Base-by-base conservation (phyloP, 2,329 filamentous ascomycete species). In the Calonectria hawksworthii region DNA sequence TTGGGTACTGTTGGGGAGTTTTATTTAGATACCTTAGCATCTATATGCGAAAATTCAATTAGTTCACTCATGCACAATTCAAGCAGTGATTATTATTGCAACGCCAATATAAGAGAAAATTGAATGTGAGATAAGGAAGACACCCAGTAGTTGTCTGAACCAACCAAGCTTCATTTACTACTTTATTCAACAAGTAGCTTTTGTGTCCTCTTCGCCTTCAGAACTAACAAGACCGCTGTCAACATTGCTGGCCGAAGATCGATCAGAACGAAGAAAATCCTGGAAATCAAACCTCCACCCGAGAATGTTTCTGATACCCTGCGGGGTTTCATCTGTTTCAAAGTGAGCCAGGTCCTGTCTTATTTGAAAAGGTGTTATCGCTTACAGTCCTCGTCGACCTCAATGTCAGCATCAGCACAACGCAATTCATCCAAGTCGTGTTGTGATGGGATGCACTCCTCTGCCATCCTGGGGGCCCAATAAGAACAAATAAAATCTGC, bases 11-110 rank as follows among this genome's bases (percentile, higher is more conserved):
- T 47, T 1, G 50, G 28, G 26, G 51, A 56, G 26, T 32, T 30
- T 61, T 59, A 23, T 65, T 73, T 65, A 63, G 61, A 69, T 73
- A 73, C 65, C 70, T 64, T 63, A 54, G 34, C 70, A 68, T 56
- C 10, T 14, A 54, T 54, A 28, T 52, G 21, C 50, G 21, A 54
- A 63, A 73, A 64, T 68, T 47, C 30, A 68, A 64, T 6, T 32
- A 23, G 23, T 68, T 56, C 32, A 54, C n/a, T 38, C 30, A 41
- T 28, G n/a, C 36, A 41, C 4, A 26, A 13, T 41, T 41, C n/a
- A 26, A 63, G 11, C 6, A 26, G 34, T 63, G 34, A 41, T 28
- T 41, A 10, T 10, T 4, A 21, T n/a, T 13, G n/a, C n/a, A n/a
- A 7, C 8, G 13, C 41, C 18, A 13, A 44, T n/a, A 9, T 11